Percentiles rank a stretch among this genome's conserved stretches.
phyloP scores from a whole-genome alignment of 805 yeast genomes.

The Wickerhamiella siamensis region DNA sequence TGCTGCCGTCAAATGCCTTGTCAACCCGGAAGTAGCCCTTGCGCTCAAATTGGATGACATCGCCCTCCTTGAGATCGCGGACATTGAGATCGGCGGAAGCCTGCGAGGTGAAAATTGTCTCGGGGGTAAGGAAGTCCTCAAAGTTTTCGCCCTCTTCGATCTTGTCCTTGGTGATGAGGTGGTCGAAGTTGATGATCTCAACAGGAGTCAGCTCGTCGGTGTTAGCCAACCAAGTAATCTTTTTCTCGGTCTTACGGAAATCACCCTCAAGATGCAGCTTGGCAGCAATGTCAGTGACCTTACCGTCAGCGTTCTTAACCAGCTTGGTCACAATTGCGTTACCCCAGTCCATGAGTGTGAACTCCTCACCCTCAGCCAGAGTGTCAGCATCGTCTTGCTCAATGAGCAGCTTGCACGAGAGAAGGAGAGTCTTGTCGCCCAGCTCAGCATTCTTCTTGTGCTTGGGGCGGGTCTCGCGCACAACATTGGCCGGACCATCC shows the following conservation, averaged over 20 bases:
- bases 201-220: conserved; percentile 57
- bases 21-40: conserved; percentile 91
- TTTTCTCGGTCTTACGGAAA: conserved; percentile 90
- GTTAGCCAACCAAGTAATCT: conserved; percentile 86
- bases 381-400: conserved; percentile 79
- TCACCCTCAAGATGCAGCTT: conserved; percentile 87
- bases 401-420: conserved; percentile 46
- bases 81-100: conserved; percentile 76
- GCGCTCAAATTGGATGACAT: conserved; percentile 87
- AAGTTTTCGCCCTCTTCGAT: conserved; percentile 88
- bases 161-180: conserved; percentile 86
- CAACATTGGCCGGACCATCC: conserved; percentile 49
- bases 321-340: conserved; percentile 68
- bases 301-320: conserved; percentile 40
- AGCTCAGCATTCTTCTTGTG: conserved; percentile 91
- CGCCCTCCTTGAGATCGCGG: conserved; percentile 64
- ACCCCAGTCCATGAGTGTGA: conserved; percentile 99
- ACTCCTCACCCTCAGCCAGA: conserved; percentile 71
- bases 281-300: conserved; percentile 53
- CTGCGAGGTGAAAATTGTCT: conserved; percentile 66
- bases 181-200: conserved; percentile 83
- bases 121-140: conserved; percentile 78
- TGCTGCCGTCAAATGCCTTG: conserved; percentile 38
- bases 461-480: conserved; percentile 64
- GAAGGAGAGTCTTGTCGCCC: conserved; percentile 69